phyloP scores from a whole-genome alignment of 2,329 filamentous ascomycete species.

The Venturiaceae sp. region DNA sequence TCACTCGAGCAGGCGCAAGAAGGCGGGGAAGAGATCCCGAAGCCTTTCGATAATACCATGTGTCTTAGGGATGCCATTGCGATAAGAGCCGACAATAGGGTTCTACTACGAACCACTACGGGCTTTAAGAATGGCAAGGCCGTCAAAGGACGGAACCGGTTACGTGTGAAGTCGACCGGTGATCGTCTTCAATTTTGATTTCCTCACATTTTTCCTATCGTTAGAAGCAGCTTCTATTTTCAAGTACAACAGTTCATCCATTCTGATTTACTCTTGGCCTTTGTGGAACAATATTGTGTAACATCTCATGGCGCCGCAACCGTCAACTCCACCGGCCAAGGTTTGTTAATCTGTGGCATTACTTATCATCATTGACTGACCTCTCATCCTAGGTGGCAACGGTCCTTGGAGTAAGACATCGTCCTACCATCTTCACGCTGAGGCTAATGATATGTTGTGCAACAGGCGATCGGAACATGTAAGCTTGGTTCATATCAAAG shows the following conservation, averaged over 20 bases:
- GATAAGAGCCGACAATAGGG: background rate
- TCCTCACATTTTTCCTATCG: too few species aligned
- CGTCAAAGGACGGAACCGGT: background rate
- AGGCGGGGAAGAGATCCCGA: background rate
- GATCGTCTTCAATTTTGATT: background rate
- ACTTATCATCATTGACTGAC: background rate
- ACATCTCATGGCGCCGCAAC: background rate
- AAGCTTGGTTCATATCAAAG: background rate
- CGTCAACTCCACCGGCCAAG: background rate
- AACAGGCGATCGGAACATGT: conserved; percentile 3
- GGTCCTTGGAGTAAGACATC: background rate
- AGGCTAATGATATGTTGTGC: background rate
- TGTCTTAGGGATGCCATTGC: background rate
- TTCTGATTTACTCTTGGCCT: background rate
- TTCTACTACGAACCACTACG: background rate
- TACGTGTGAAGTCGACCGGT: background rate
- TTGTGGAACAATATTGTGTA: background rate
- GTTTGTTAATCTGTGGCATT: background rate
- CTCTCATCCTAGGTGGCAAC: background rate
- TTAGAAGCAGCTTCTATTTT: too few species aligned
- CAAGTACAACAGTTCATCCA: too few species aligned
- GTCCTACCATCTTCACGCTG: background rate
- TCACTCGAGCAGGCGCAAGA: background rate
- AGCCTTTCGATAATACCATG: background rate
- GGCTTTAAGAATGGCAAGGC: background rate